Percentiles rank a stretch among this genome's conserved stretches.
Conservation (phyloP, 805 yeast genomes). For the Yarrowia phangngaensis region DNA sequence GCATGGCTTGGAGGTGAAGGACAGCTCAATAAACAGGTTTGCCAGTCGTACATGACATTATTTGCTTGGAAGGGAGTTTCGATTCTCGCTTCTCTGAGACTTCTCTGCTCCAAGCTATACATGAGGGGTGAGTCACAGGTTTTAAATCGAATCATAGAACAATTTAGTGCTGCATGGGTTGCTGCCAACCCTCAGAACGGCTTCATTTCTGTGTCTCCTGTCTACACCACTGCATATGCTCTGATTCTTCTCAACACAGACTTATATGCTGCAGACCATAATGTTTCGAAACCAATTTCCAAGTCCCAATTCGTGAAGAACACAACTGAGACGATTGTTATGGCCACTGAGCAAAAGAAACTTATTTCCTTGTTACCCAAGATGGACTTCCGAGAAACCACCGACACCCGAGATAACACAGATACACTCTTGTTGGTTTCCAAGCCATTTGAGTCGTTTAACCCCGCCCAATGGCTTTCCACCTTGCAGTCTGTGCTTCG, state of each 20-base stretch:
- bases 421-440: constrained; percentile 30
- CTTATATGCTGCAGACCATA: constrained; percentile 53
- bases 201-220: constrained; percentile 52
- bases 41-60: constrained; percentile 41
- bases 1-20: constrained; percentile 42
- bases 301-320: constrained; percentile 49
- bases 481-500: constrained; percentile 33
- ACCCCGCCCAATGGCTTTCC: constrained; percentile 32
- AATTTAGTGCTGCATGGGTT: constrained; percentile 63
- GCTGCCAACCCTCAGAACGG: constrained; percentile 47
- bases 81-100: constrained; percentile 54
- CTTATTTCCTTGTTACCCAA: constrained; percentile 3
- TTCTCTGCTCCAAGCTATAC: constrained; percentile 61
- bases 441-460: constrained; percentile 27
- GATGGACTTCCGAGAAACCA: neutral
- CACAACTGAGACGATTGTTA: constrained; percentile 47
- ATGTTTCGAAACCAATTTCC: constrained; percentile 38
- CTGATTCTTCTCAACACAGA: constrained; percentile 73
- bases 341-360: constrained; percentile 33
- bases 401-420: neutral
- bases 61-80: constrained; percentile 48
- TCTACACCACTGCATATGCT: constrained; percentile 69
- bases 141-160: constrained; percentile 66
- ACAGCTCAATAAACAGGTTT: constrained; percentile 35
- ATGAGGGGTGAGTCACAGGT: constrained; percentile 80